Conservation (phyloP, 495 filamentous ascomycete genomes). For the Letharia lupina region DNA sequence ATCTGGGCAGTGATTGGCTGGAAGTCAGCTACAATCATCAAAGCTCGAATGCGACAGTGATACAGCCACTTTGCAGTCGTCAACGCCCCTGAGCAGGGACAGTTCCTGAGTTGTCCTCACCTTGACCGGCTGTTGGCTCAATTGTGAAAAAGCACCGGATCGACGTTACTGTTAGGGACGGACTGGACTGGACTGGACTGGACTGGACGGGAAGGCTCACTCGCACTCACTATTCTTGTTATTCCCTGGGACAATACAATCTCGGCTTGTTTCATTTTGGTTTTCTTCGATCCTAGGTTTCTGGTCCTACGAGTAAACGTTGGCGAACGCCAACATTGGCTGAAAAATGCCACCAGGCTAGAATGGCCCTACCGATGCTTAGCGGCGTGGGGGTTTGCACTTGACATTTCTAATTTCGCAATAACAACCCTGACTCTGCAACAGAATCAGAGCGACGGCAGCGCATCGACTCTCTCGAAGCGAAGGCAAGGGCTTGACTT, state of each 20-base stretch:
- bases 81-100: not conserved
- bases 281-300: not conserved
- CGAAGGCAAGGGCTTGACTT: not conserved
- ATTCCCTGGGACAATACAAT: not conserved
- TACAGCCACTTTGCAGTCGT: not conserved
- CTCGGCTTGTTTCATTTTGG: not conserved
- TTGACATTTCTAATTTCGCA: not conserved
- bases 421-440: not conserved
- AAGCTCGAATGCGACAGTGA: not conserved
- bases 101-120: not conserved
- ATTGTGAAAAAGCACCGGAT: not conserved
- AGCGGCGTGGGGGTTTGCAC: not conserved
- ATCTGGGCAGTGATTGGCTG: not conserved
- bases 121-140: not conserved
- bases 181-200: not conserved
- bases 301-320: not conserved
- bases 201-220: not conserved
- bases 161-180: not conserved
- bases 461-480: not conserved
- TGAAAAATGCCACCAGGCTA: constrained; percentile 5
- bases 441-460: not conserved
- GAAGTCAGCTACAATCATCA: not conserved
- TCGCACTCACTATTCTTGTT: not conserved
- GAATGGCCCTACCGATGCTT: not conserved
- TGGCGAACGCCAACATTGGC: not conserved